Evolutionary conservation across 139 green algal genomes (phyloP).

Genomic region (Nannochloris sp.): DNA sequence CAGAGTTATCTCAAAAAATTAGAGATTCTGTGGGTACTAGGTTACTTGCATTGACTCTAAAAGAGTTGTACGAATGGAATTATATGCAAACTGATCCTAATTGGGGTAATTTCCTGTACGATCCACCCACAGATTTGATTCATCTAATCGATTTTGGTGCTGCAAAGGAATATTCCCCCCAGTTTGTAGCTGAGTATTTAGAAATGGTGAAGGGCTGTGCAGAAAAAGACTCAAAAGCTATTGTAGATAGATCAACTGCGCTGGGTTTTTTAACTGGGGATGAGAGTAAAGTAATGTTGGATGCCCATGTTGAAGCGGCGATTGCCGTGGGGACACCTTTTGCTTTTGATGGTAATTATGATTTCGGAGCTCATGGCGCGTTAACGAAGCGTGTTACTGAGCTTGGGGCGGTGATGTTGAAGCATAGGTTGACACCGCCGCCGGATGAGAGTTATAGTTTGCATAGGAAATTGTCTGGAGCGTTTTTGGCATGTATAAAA

Average conservation of each 20-base stretch:
- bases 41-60: constrained; percentile 81
- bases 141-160: constrained; percentile 95
- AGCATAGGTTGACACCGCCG: constrained; percentile 83
- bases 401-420: constrained; percentile 80
- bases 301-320: constrained; percentile 84
- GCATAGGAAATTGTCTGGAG: constrained; percentile 88
- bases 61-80: constrained; percentile 86
- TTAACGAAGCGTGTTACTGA: constrained; percentile 56
- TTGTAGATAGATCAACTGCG: constrained; percentile 56
- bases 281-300: constrained; percentile 75
- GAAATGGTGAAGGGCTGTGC: constrained; percentile 87
- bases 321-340: constrained; percentile 90
- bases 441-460: constrained; percentile 92
- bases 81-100: constrained; percentile 98
- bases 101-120: constrained; percentile 94
- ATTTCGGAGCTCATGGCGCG: constrained; percentile 62
- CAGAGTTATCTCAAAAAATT: constrained; percentile 51
- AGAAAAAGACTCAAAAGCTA: constrained; percentile 48
- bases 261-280: constrained; percentile 93
- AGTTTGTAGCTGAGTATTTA: constrained; percentile 79
- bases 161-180: constrained; percentile 57
- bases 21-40: constrained; percentile 66
- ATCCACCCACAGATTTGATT: constrained; percentile 52
- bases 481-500: constrained; percentile 96
- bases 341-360: constrained; percentile 46